Evolutionary conservation across 2,329 filamentous ascomycete genomes (phyloP), one percentile per base, ranked within the genome.

Genomic region (Aaosphaeria pasadenensis): DNA sequence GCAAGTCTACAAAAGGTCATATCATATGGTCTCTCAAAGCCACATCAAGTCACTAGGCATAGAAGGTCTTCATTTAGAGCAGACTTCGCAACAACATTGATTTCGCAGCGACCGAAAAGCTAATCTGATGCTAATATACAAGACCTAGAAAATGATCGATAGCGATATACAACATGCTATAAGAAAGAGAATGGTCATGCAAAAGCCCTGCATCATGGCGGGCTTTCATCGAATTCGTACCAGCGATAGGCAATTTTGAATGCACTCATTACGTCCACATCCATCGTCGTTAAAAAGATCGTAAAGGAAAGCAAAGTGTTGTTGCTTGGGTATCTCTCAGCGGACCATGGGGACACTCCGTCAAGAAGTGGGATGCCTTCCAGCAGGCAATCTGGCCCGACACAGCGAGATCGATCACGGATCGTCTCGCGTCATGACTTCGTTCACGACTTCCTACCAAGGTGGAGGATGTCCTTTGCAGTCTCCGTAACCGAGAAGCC

Each of bases 401-500:
- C 4, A 24, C 17, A 24, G 17, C 17, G 17, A 24, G 17, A 24
- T 24, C 17, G 17, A 24, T 24, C 17, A 24, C 17, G 17, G 17
- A 24, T 24, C 17, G 17, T 24, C 17, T 24, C 17, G 17, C 17
- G 17, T 3, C 17, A 24, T 24, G 52, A 33, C 30, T 50, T 17
- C 50, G 42, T 30, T 48, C 24, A 57, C 29, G 51, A 54, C 46
- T 58, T 66, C 42, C 60, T 60, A 31, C 57, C 46, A 42, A 56
- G 47, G 41, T 62, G 52, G 9, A 67, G 42, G 29, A 67, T 40
- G 17, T 60, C 63, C 44, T 63, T 70, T 17, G 66, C 62, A 7
- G 62, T 60, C 32, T 65, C 67, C n/a, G 63, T 67, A 7, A 70
- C 63, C 11, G 66, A 70, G 49, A 66, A 70, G 38, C 63, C 66